Conservation (phyloP, 768 basidiomycete genomes). For the Cystobasidium onofrii region DNA sequence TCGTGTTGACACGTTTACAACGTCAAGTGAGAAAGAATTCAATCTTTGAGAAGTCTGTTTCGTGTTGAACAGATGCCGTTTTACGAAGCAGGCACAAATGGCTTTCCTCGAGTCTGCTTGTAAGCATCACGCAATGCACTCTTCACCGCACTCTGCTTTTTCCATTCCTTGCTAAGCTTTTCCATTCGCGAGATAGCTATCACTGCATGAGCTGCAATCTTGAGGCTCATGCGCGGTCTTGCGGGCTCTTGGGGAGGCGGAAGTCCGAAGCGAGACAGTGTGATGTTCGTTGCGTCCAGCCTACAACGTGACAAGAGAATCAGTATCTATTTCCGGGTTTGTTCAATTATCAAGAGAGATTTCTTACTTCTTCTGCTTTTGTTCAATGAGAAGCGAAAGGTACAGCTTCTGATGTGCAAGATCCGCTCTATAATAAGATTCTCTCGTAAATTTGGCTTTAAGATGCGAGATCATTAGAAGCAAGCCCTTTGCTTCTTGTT, state of each 20-base stretch:
- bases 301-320: constrained; percentile 4
- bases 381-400: constrained; percentile 54
- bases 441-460: constrained; percentile 81
- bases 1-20: too few species aligned
- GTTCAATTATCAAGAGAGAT: not conserved
- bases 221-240: constrained; percentile 25
- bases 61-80: too few species aligned
- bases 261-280: constrained; percentile 31
- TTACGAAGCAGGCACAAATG: constrained; percentile 17
- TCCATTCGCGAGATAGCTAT: constrained; percentile 37
- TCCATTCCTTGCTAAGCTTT: constrained; percentile 30
- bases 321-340: not conserved
- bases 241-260: not conserved
- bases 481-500: constrained; percentile 79
- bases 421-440: constrained; percentile 66
- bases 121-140: constrained; percentile 36
- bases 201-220: constrained; percentile 34
- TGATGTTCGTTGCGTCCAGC: constrained; percentile 34
- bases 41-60: too few species aligned
- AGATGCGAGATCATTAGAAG: constrained; percentile 84
- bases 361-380: constrained; percentile 38
- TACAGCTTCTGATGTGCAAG: constrained; percentile 83
- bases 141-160: constrained; percentile 32
- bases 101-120: constrained; percentile 34
- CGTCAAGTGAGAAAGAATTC: too few species aligned